Base-by-base conservation (phyloP, 371 early-diverging fungal genomes). In the Lichtheimia corymbifera region DNA sequence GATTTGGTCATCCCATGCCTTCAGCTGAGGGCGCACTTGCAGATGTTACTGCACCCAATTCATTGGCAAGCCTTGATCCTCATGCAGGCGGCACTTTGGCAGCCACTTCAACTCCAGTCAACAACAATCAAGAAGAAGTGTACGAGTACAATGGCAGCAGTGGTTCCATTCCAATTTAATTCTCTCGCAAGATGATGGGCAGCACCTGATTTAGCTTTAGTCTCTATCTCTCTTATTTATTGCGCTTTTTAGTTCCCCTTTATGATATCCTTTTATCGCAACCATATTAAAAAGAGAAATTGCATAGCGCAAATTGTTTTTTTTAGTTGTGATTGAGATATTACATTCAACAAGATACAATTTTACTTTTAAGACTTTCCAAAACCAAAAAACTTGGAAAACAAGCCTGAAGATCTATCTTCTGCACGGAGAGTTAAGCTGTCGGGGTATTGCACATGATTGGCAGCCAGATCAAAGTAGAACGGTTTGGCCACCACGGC, bases 401-500 rank as follows among this genome's bases (percentile, higher is more conserved):
- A 50, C 15, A 62, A 58, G 12, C 62, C 56, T 4, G 71, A 52
- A 17, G 61, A 50, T 53, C 72, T 78, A 43, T 58, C 72, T 5
- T 58, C 72, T 9, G 66, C 60, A 56, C 73, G 72, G 14, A 64
- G 66, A 15, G 56, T 35, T 14, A 79, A 45, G 18, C 71, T 53
- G 18, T 67, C 55, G 13, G 89, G 87, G 60, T 84, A 93, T 50
- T 90, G 83, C 45, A 93, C 74, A 53, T 83, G 76, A 64, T 87
- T 88, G 62, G 82, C 88, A 4, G 92, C 91, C 49, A 93, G 71
- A 63, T 93, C 94, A 71, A 89, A 92, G 67, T 91, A 90, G 52
- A 93, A 69, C 0, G 94, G 94, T 61, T 93, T 93, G 58, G 80
- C 81, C 2, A 90, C 82, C 43, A 90, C 86, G 12, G 91, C 84